phyloP scores from a whole-genome alignment of 2,329 filamentous ascomycete genomes.

The Biscogniauxia mediterranea region DNA sequence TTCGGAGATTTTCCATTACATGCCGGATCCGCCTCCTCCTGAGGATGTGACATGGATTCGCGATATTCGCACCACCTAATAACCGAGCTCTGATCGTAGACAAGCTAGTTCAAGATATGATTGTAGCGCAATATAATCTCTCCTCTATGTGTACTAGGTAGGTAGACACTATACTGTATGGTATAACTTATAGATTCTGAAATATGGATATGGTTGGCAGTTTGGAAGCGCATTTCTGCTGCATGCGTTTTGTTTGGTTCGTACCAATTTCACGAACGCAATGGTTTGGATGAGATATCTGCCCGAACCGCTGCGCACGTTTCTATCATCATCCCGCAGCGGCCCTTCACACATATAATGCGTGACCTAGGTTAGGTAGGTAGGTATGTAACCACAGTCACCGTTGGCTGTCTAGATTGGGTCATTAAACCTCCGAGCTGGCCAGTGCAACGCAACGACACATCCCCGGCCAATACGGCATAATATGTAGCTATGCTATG shows the following conservation, averaged over 20 bases:
- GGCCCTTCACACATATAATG: not conserved
- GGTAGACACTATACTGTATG: not conserved
- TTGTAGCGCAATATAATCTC: too few species aligned
- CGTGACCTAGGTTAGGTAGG: too few species aligned
- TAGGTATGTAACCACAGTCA: not conserved
- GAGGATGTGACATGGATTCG: not conserved
- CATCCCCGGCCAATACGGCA: not conserved
- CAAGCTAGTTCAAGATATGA: too few species aligned
- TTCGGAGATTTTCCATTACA: not conserved
- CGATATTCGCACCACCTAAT: not conserved
- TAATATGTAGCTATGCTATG: not conserved
- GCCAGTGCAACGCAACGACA: not conserved
- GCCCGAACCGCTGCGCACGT: not conserved
- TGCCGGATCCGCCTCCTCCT: not conserved
- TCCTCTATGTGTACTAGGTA: not conserved
- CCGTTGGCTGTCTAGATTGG: not conserved
- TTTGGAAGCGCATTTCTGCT: not conserved
- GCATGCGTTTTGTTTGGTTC: not conserved
- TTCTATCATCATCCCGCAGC: not conserved
- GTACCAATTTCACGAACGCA: not conserved
- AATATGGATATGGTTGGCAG: not conserved
- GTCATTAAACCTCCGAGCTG: not conserved
- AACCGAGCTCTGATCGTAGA: not conserved
- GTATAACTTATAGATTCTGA: not conserved
- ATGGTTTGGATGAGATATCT: not conserved